Conservation (phyloP, 2,329 filamentous ascomycete genomes). For the Penicillium sp. region DNA sequence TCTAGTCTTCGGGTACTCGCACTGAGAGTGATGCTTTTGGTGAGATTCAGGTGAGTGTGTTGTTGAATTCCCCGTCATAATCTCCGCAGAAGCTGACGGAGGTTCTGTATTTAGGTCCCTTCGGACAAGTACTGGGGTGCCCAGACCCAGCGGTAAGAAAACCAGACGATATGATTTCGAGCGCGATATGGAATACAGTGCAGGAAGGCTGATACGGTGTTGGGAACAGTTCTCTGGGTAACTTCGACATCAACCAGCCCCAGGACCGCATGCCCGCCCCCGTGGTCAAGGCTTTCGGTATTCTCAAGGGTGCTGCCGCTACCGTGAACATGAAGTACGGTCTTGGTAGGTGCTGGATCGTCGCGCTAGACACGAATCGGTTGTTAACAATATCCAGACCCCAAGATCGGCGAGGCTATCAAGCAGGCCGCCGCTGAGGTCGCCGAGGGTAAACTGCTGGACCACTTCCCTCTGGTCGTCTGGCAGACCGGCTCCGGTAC, state of each 20-base stretch:
- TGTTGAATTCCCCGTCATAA: background rate
- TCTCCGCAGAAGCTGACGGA: constrained; percentile 12
- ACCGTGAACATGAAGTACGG: constrained; percentile 94
- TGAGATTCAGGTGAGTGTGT: constrained; percentile 63
- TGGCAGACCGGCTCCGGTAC: constrained; percentile 99
- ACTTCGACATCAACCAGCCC: constrained; percentile 99
- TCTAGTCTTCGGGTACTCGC: constrained; percentile 52
- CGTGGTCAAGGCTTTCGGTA: constrained; percentile 88
- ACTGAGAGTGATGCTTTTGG: constrained; percentile 97
- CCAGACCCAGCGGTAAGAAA: constrained; percentile 72
- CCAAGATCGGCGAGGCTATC: constrained; percentile 85
- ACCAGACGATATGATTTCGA: constrained; percentile 3
- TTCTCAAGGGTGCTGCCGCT: constrained; percentile 93
- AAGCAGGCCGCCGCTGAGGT: constrained; percentile 93
- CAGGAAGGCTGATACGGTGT: constrained; percentile 20
- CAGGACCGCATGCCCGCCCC: constrained; percentile 97
- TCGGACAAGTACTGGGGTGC: constrained; percentile 97
- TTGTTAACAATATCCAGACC: constrained; percentile 51
- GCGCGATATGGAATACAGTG: constrained; percentile 1
- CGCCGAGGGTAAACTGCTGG: constrained; percentile 83
- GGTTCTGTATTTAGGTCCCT: constrained; percentile 52
- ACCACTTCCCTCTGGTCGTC: constrained; percentile 97
- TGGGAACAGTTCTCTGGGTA: constrained; percentile 65
- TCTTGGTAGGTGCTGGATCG: constrained; percentile 51
- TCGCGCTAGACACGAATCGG: background rate